Evolutionary conservation across 208 protist species (phyloP).

Genomic region (Leishmania major): DNA sequence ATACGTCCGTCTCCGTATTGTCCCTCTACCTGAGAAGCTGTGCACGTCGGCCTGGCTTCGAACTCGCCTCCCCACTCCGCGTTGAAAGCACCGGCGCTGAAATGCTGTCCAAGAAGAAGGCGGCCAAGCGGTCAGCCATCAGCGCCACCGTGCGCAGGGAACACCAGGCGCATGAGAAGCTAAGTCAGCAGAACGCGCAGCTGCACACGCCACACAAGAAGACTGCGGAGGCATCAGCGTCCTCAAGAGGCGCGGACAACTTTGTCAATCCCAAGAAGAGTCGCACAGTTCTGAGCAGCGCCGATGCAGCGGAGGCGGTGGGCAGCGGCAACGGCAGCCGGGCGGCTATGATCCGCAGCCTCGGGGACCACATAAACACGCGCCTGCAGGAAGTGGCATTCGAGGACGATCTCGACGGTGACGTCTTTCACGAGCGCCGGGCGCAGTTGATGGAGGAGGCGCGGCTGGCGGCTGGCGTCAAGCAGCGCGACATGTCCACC

Average conservation of each 20-base stretch:
- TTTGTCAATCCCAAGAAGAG: not conserved
- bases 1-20: slow-evolving; percentile 16
- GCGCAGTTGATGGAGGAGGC: slow-evolving; percentile 81
- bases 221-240: not conserved
- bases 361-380: slow-evolving; percentile 88
- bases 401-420: slow-evolving; percentile 80
- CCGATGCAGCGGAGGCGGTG: slow-evolving; percentile 27
- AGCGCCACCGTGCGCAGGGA: slow-evolving; percentile 45
- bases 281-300: slow-evolving; percentile 15
- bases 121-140: slow-evolving; percentile 39
- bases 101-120: slow-evolving; percentile 85
- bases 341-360: slow-evolving; percentile 49
- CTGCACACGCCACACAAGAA: slow-evolving; percentile 3
- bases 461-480: slow-evolving; percentile 68
- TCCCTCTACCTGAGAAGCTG: slow-evolving; percentile 10
- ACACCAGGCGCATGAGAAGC: slow-evolving; percentile 23
- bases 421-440: slow-evolving; percentile 75
- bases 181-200: slow-evolving; percentile 7
- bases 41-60: not conserved
- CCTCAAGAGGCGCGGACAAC: not conserved
- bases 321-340: slow-evolving; percentile 27
- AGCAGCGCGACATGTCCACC: slow-evolving; percentile 64
- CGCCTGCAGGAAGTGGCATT: slow-evolving; percentile 72
- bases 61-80: not conserved
- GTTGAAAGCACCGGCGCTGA: not conserved